Evolutionary conservation across 176 grass and related monocot genomes (phyloP), one percentile per base, ranked within the genome.

Genomic region (Miscanthus lutarioriparius): DNA sequence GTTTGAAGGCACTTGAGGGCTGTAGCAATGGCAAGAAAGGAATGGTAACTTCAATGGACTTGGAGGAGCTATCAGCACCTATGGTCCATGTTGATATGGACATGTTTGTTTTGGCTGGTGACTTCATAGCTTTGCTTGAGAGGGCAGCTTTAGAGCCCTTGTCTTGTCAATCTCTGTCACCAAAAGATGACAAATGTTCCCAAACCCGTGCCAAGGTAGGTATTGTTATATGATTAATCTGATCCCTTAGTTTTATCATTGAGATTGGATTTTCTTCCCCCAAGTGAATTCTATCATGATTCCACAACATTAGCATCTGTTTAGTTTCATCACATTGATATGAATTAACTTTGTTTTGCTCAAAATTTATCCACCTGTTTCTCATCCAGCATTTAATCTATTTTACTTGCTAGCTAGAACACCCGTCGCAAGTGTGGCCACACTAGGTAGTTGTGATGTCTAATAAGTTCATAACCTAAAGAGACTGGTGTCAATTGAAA

Each of bases 141-240:
- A 80, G 87, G 76, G 91, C 83, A 70, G 89, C 90, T 71, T 91
- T 88, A 66, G 95, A 95, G 80, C 82, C 91, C 58, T 87, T 93
- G 82, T 84, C 92, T 61, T 86, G 81, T 65, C 95, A 91, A 65
- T 77, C 90, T 91, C 54, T 81, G 62, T 88, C 84, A 86, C 72
- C 87, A 66, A 98, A 98, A 86, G 95, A 95, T 82, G 92, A 95
- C 68, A 98, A 95, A 75, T 87, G 82, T 86, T 87, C 89, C 39
- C 89, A 93, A 86, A 95, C 88, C 82, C 92, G 92, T 56, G 88
- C 85, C 77, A 85, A 95, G 87, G 93, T 95, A 88, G 22, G 38
- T 71, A 69, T 79, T 82, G 41, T 78, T 84, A 19, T 47, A 84
- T 77, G 74, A 64, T 70, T 72, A 44, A 49, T 63, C 53, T 16